Conservation (phyloP, 306 rosid genomes). For the Quercus alba region DNA sequence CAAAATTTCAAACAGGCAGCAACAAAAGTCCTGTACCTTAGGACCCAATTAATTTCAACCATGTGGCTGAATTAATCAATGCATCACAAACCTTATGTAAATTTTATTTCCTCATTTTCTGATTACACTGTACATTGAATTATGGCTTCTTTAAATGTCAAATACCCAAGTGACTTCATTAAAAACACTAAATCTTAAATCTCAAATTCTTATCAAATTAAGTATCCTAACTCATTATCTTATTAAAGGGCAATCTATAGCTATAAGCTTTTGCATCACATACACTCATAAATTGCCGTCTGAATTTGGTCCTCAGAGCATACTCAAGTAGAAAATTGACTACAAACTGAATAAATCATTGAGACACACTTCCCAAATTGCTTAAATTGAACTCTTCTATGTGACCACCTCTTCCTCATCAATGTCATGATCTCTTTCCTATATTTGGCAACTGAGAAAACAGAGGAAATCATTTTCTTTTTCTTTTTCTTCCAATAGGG, state of each 20-base stretch:
- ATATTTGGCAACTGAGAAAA: not conserved
- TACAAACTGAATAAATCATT: not conserved
- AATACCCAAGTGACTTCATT: not conserved
- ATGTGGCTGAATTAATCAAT: no score
- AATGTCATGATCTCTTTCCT: not conserved
- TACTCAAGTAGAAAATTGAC: not conserved
- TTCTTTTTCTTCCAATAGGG: conserved; percentile 24
- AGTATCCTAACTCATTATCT: no score
- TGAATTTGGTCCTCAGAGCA: not conserved
- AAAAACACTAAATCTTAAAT: not conserved
- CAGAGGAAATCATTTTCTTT: not conserved
- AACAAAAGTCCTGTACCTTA: no score
- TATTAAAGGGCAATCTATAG: no score
- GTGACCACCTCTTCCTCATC: not conserved
- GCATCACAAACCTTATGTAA: not conserved
- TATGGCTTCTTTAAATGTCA: not conserved
- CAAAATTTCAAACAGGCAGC: no score
- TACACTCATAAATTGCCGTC: not conserved
- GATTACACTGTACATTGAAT: not conserved
- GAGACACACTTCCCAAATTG: not conserved
- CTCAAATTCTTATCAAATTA: not conserved
- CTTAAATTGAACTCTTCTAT: not conserved
- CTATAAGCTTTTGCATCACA: not conserved
- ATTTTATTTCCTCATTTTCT: not conserved
- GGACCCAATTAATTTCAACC: no score